phyloP scores from a whole-genome alignment of 306 rosid species.

The Alnus rubra region DNA sequence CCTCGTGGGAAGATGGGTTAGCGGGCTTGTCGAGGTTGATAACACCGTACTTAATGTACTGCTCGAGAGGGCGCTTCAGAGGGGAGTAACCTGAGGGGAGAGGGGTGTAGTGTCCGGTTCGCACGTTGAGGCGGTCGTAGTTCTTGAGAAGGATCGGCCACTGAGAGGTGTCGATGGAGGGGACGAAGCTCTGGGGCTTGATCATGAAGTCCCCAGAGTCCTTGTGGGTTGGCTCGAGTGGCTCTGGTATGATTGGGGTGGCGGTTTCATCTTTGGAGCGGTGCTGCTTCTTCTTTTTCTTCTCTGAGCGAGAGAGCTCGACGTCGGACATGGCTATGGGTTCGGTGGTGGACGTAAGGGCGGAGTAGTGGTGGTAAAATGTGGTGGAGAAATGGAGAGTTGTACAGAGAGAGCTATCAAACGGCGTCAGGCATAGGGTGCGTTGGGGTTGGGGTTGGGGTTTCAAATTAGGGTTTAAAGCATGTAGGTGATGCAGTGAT shows the following conservation, averaged over 20 bases:
- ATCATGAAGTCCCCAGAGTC: slow-evolving; percentile 52
- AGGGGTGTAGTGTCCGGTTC: slow-evolving; percentile 89
- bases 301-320: slow-evolving; percentile 47
- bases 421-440: no score
- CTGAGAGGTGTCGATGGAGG: slow-evolving; percentile 67
- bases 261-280: slow-evolving; percentile 12
- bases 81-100: slow-evolving; percentile 75
- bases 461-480: no score
- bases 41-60: slow-evolving; percentile 72
- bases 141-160: slow-evolving; percentile 92
- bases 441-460: no score
- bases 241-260: not conserved
- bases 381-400: no score
- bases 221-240: slow-evolving; percentile 24
- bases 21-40: slow-evolving; percentile 83
- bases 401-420: no score
- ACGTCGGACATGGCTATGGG: slow-evolving; percentile 35
- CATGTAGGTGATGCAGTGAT: no score
- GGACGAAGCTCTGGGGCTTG: slow-evolving; percentile 67
- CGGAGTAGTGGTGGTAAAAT: no score
- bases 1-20: slow-evolving; percentile 90
- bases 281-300: slow-evolving; percentile 51
- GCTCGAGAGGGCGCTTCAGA: slow-evolving; percentile 67
- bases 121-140: slow-evolving; percentile 82
- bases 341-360: not conserved